Percentiles rank a stretch among this genome's conserved stretches.
phyloP scores from a whole-genome alignment of 768 basidiomycete species.

The Russula olivacea region DNA sequence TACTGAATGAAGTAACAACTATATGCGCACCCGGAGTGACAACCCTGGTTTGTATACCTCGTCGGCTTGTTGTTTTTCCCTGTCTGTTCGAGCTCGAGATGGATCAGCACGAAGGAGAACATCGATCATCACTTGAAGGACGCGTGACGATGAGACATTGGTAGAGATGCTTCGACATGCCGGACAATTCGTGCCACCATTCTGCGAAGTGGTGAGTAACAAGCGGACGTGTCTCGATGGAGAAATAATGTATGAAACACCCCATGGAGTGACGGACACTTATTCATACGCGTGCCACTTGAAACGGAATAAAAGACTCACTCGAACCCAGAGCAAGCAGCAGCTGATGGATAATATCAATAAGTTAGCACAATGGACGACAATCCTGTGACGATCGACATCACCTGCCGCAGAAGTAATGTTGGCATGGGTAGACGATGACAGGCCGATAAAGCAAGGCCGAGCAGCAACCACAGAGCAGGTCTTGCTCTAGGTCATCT shows the following conservation, averaged over 20 bases:
- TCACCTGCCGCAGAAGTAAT: constrained; percentile 89
- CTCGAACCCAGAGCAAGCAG: constrained; percentile 76
- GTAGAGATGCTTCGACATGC: constrained; percentile 70
- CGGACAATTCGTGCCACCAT: constrained; percentile 80
- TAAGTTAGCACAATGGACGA: not conserved
- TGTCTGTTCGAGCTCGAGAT: constrained; percentile 55
- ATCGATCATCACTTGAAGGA: constrained; percentile 67
- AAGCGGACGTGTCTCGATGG: not conserved
- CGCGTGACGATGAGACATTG: constrained; percentile 64
- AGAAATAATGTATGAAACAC: constrained; percentile 24
- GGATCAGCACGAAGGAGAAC: constrained; percentile 66
- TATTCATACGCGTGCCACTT: not conserved
- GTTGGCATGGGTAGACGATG: constrained; percentile 77
- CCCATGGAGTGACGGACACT: not conserved
- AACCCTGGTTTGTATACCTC: constrained; percentile 64
- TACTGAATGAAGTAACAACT: constrained; percentile 6
- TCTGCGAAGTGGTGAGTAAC: constrained; percentile 40
- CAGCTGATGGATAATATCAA: constrained; percentile 45
- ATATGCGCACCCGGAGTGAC: constrained; percentile 52
- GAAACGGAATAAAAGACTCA: constrained; percentile 39
- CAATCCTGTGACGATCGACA: constrained; percentile 19
- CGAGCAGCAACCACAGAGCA: constrained; percentile 83
- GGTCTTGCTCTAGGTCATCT: constrained; percentile 63
- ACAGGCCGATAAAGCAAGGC: constrained; percentile 79
- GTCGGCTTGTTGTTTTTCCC: constrained; percentile 77